Base-by-base conservation (phyloP, 148 eudicot species). In the Rhododendron kiyosumense region DNA sequence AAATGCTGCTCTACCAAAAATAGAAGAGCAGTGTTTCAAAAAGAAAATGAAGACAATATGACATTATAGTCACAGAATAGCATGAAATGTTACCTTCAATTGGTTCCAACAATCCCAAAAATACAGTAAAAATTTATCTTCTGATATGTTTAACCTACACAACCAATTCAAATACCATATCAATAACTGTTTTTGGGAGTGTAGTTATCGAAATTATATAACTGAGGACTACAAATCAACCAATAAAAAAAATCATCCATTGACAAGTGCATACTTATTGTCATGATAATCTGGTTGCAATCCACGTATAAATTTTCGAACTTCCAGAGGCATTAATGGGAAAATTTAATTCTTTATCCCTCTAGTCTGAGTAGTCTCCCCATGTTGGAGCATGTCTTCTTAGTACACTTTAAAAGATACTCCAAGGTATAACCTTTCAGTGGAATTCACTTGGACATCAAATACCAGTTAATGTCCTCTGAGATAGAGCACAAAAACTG, bases 71-170 rank as follows among this genome's bases (percentile, higher is more conserved):
- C 81, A 57, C 24, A 77, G 12, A 74, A 75, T 77, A 57, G 87
- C 12, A 73, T 20, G 22, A 83, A 81, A 75, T 54, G 18, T 83
- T 93, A 95, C 98, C 97, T 88, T 91, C 86, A 95, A 85, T 82
- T 94, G 91, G 87, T 94, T 90, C 97, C 97, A 95, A 83, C 96
- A 94, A 65, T 92, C 96, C 98, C 98, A 95, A 86, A 95, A 95
- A 84, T 95, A 90, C 78, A 80, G 88, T 78, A 95, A 89, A 88
- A 95, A 95, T 79, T 90, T 92, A 85, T 93, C 95, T 88, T 94
- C 91, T 26, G 93, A 86, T 87, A 95, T 94, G 84, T 95, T 96
- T 86, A 88, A 84, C 91, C 98, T 95, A 87, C 80, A 86, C 57
- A 86, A 54, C 86, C 89, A 89, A 85, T 79, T 74, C 20, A 46